Evolutionary conservation across 306 rosid species (phyloP).

Genomic region (Quercus suber): DNA sequence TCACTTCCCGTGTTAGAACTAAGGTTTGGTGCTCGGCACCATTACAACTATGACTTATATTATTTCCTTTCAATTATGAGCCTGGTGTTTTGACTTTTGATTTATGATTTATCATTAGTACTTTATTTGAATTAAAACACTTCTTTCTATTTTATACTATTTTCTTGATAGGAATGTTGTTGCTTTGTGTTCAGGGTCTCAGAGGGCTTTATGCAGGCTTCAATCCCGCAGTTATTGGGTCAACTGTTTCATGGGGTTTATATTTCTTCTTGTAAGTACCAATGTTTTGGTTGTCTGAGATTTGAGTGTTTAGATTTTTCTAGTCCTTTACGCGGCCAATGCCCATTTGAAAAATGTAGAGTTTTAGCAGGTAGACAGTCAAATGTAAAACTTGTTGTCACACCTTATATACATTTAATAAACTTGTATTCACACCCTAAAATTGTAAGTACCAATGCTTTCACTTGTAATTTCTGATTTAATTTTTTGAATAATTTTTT

Average conservation of each 20-base stretch:
- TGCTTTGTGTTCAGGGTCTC: conserved; percentile 58
- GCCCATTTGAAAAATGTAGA: background rate
- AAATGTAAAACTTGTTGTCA: too few relatives aligned
- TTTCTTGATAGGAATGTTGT: conserved; percentile 10
- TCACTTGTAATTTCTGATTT: background rate
- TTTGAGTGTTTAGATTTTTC: conserved; percentile 10
- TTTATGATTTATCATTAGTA: background rate
- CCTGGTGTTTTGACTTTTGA: background rate
- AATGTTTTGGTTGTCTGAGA: conserved; percentile 11
- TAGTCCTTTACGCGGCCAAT: conserved; percentile 5
- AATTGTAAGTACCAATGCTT: background rate
- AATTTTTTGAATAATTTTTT: background rate
- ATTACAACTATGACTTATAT: background rate
- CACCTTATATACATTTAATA: background rate
- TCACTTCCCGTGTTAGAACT: background rate
- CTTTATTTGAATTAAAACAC: background rate
- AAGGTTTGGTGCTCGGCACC: background rate
- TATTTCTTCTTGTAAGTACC: conserved; percentile 89
- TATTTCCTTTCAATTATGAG: background rate
- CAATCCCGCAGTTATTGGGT: conserved; percentile 89
- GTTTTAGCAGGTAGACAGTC: background rate
- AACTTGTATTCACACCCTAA: too few relatives aligned
- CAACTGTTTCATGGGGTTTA: conserved; percentile 83
- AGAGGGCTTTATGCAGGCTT: conserved; percentile 93
- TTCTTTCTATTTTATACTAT: background rate